Percentiles rank a stretch among this genome's conserved stretches.
Evolutionary conservation across 1,139 yeast genomes (phyloP).

Genomic region (Geotrichum aggregatum): DNA sequence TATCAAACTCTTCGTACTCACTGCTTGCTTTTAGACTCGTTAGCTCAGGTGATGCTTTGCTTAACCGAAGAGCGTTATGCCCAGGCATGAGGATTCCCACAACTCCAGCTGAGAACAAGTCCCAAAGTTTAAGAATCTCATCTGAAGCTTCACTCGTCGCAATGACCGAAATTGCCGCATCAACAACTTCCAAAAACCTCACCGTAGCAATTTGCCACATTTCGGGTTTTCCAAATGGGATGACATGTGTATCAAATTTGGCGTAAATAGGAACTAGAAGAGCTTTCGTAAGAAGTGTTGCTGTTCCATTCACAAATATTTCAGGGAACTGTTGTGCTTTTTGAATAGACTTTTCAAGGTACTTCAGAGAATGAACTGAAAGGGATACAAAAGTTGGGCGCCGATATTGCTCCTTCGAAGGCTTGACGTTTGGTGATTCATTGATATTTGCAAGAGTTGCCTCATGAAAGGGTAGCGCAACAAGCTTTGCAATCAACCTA

Average conservation of each 20-base stretch:
- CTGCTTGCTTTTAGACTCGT: constrained; percentile 4
- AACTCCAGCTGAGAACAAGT: constrained; percentile 44
- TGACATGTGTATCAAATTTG: constrained; percentile 26
- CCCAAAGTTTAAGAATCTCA: constrained; percentile 39
- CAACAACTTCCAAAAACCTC: constrained; percentile 26
- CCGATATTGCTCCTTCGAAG: constrained; percentile 7
- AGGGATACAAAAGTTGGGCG: constrained; percentile 64
- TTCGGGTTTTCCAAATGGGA: constrained; percentile 25
- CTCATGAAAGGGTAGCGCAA: constrained; percentile 31
- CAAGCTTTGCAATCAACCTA: constrained; percentile 25
- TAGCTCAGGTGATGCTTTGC: constrained; percentile 26
- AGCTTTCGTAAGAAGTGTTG: constrained; percentile 35
- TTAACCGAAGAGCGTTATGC: background rate
- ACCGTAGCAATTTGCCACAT: constrained; percentile 36
- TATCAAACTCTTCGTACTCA: constrained; percentile 49
- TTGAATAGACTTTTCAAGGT: constrained; percentile 43
- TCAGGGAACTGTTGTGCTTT: constrained; percentile 37
- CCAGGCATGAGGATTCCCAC: constrained; percentile 40
- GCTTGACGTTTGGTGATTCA: constrained; percentile 16
- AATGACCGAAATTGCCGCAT: constrained; percentile 21
- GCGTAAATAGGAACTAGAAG: constrained; percentile 25
- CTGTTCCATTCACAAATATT: constrained; percentile 46
- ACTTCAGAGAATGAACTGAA: constrained; percentile 49
- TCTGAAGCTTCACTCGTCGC: constrained; percentile 25
- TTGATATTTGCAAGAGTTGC: constrained; percentile 36